Base-by-base conservation (phyloP, 139 green algal species). In the Coelastrella sp. region DNA sequence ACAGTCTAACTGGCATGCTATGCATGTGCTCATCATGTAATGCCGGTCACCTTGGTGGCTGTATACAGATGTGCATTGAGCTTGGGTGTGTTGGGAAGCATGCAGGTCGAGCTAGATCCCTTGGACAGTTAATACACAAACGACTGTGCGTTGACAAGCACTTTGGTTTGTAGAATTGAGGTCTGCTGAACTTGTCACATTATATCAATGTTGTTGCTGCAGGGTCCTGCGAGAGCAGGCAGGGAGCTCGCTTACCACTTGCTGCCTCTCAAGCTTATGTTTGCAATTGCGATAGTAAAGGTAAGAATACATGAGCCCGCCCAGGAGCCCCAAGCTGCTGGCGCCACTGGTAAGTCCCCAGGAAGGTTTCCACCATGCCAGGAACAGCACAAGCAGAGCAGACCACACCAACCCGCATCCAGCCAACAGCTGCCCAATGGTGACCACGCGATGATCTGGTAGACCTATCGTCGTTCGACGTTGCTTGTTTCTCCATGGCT, bases 171-270 rank as follows among this genome's bases (percentile, higher is more conserved):
- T n/a, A n/a, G n/a, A n/a, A n/a, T n/a, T n/a, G n/a, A n/a, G n/a
- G n/a, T n/a, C n/a, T n/a, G n/a, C n/a, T n/a, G n/a, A n/a, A n/a
- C n/a, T n/a, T n/a, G n/a, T n/a, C n/a, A n/a, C n/a, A n/a, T n/a
- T n/a, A n/a, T n/a, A n/a, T n/a, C n/a, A n/a, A n/a, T n/a, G n/a
- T n/a, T n/a, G n/a, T n/a, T n/a, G n/a, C n/a, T n/a, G n/a, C n/a
- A n/a, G n/a, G n/a, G n/a, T n/a, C n/a, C n/a, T n/a, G n/a, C n/a
- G n/a, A n/a, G n/a, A n/a, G n/a, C n/a, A n/a, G n/a, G n/a, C n/a
- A n/a, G n/a, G n/a, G n/a, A n/a, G n/a, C n/a, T n/a, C 27, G n/a
- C 90, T 53, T 63, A 94, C 90, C 88, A 92, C 64, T 66, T 90
- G 68, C 62, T 84, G 83, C 1, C 43, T 23, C 66, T 92, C 72